A percentile compares a stretch with the other conserved stretches of the same genome.
phyloP scores from a whole-genome alignment of 257 asterid species.

The Solanum rostratum region DNA sequence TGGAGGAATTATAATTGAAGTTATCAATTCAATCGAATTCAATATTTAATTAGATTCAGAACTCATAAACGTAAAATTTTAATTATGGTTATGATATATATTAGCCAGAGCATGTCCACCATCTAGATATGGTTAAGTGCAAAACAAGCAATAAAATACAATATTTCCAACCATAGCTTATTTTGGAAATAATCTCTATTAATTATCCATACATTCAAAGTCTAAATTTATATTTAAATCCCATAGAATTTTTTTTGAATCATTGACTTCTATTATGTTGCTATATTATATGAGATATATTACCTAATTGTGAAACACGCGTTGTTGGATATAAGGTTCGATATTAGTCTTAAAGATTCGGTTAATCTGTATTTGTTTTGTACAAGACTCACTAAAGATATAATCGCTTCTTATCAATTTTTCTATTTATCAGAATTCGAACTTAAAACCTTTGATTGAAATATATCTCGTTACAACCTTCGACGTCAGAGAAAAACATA shows the following conservation, averaged over 20 bases:
- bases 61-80: accelerated
- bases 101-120: neutral
- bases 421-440: neutral
- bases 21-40: neutral
- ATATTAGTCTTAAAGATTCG: neutral
- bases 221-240: neutral
- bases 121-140: neutral
- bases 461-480: neutral
- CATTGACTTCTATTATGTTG: neutral
- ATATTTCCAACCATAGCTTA: neutral
- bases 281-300: neutral
- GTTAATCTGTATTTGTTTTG: neutral
- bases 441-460: neutral
- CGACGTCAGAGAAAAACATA: neutral
- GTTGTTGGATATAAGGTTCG: neutral
- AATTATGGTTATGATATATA: neutral
- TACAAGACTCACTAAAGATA: neutral
- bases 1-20: neutral
- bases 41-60: too few species aligned
- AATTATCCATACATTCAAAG: neutral
- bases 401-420: neutral
- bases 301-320: neutral
- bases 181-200: neutral
- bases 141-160: neutral
- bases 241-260: neutral